phyloP scores from a whole-genome alignment of 371 early-diverging fungal genomes.

The Mucor saturninus region DNA sequence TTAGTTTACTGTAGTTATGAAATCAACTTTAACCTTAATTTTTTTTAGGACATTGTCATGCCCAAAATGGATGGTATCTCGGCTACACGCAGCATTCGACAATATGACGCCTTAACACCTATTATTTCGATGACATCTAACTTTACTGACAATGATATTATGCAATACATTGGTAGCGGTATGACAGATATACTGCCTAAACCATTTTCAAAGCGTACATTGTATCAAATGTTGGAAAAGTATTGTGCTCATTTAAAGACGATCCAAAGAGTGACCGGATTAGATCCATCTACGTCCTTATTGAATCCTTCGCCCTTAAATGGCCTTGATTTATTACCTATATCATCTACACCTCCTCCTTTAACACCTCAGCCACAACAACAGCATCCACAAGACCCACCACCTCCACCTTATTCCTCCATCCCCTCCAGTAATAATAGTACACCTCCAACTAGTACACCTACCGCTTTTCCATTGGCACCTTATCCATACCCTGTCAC shows the following conservation, averaged over 20 bases:
- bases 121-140: constrained; percentile 86
- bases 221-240: constrained; percentile 64
- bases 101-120: constrained; percentile 73
- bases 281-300: constrained; percentile 9
- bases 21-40: too few species aligned
- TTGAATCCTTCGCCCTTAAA: constrained; percentile 2
- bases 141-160: constrained; percentile 68
- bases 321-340: constrained; percentile 14
- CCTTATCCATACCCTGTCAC: constrained; percentile 42
- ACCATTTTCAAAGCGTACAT: constrained; percentile 68
- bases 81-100: constrained; percentile 75
- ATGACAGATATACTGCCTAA: constrained; percentile 86
- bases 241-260: constrained; percentile 64
- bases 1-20: constrained; percentile 9
- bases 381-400: background rate
- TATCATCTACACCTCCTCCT: constrained; percentile 3
- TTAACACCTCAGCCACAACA: background rate
- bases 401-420: background rate
- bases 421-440: background rate
- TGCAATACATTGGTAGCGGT: constrained; percentile 74
- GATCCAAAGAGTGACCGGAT: constrained; percentile 23
- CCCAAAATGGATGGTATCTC: constrained; percentile 79
- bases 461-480: constrained; percentile 30
- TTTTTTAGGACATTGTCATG: constrained; percentile 72
- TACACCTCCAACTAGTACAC: constrained; percentile 5